phyloP scores from a whole-genome alignment of 2,329 filamentous ascomycete species.

The Talaromyces sp. region DNA sequence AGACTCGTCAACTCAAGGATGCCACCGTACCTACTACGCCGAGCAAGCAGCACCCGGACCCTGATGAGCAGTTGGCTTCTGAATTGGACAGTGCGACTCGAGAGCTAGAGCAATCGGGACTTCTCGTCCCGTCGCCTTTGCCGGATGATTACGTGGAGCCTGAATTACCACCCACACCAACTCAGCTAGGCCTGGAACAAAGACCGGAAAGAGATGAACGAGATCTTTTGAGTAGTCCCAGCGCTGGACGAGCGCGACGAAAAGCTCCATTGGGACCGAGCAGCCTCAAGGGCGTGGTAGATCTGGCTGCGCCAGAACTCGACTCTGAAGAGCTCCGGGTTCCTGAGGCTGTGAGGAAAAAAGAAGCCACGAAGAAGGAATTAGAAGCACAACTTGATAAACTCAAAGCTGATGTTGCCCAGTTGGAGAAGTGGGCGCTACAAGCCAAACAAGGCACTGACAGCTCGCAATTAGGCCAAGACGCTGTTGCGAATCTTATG shows the following conservation, averaged over 20 bases:
- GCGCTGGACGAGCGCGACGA: constrained; percentile 14
- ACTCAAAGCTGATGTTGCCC: constrained; percentile 54
- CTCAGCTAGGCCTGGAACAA: constrained; percentile 33
- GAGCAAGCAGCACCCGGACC: constrained; percentile 16
- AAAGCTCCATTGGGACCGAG: constrained; percentile 18
- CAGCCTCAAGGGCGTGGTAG: constrained; percentile 21
- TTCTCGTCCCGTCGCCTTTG: constrained; percentile 14
- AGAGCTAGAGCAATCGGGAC: constrained; percentile 15
- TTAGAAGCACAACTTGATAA: constrained; percentile 52
- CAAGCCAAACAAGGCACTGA: constrained; percentile 41
- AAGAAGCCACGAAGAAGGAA: constrained; percentile 48
- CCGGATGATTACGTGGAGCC: constrained; percentile 49
- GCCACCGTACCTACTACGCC: background rate
- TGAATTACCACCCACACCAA: constrained; percentile 53
- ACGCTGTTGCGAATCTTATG: constrained; percentile 29
- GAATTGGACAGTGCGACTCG: constrained; percentile 27
- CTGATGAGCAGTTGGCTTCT: constrained; percentile 27
- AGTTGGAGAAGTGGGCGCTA: constrained; percentile 55
- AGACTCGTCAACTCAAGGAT: background rate
- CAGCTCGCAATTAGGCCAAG: constrained; percentile 26
- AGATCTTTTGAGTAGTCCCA: constrained; percentile 30
- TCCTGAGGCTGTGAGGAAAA: constrained; percentile 28
- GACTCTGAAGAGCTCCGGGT: constrained; percentile 12
- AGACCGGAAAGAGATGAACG: constrained; percentile 26
- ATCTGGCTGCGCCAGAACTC: background rate